Evolutionary conservation across 1,139 yeast species (phyloP), one percentile per base, ranked within the genome.

Genomic region (Yamadazyma atmosphaerica): DNA sequence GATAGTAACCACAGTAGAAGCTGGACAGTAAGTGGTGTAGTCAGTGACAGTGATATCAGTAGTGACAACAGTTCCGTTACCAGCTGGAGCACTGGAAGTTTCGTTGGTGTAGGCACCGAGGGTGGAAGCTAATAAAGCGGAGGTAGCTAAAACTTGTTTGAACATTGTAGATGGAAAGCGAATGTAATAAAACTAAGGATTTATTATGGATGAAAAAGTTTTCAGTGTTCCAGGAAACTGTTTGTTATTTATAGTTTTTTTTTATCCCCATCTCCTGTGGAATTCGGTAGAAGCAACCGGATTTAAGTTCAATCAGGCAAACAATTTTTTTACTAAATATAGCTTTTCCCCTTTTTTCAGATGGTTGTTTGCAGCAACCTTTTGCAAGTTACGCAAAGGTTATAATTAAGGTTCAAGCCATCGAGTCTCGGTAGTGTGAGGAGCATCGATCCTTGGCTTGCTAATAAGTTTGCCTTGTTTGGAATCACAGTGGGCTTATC

Each of bases 1-100:
- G 62, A 65, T 60, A 65, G 68, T 66, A 67, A 67, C 63, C 44
- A 64, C 62, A 42, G 74, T 66, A 34, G 72, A 51, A 41, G 52
- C 61, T 55, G 74, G 74, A 52, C 74, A 68, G 68, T 65, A 68
- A 47, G 74, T 68, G 58, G 69, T 63, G 65, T 51, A 68, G 60
- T 63, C 72, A 50, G 74, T 68, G 49, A 65, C 68, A 41, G 63
- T 67, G 45, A 67, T 50, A 46, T 65, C 67, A 44, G 72, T 64
- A 42, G 51, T 47, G 40, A 47, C 36, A 32, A 45, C 46, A 63
- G 74, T 68, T 8, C 16, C 24, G 12, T 28, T 28, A 16, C 21
- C n/a, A 16, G 31, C 9, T 14, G 31, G 31, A 16, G 15, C 29
- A 26, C 11, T 6, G 16, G 16, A 9, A 11, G 29, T 26, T 54